Evolutionary conservation across 441 rosid genomes (phyloP).

Genomic region (Jatropha multifida): DNA sequence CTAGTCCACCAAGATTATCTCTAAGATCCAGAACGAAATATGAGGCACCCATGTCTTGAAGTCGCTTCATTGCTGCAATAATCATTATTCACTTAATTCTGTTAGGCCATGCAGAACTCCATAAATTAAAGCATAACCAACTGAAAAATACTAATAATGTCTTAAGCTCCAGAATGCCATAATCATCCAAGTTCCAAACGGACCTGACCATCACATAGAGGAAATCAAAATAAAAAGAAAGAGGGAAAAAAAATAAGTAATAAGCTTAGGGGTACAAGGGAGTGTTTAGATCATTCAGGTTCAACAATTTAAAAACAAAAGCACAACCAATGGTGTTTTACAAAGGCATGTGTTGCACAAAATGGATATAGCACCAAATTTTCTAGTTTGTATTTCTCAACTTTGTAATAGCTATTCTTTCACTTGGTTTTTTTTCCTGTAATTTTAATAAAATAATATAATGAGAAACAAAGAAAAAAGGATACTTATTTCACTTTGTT

Average conservation of each 20-base stretch:
- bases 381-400: background rate
- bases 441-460: background rate
- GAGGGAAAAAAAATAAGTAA: background rate
- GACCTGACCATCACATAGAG: background rate
- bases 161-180: constrained; percentile 6
- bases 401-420: background rate
- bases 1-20: constrained; percentile 97
- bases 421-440: background rate
- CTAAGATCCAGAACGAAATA: constrained; percentile 88
- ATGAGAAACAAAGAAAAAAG: background rate
- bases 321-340: background rate
- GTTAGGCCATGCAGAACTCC: constrained; percentile 8
- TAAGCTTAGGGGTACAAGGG: background rate
- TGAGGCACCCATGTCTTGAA: constrained; percentile 83
- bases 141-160: background rate
- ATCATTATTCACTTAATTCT: constrained; percentile 4
- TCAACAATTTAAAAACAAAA: background rate
- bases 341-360: background rate
- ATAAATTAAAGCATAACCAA: background rate
- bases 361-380: background rate
- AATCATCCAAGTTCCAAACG: background rate
- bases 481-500: background rate
- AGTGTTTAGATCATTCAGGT: background rate
- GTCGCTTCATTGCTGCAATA: constrained; percentile 80
- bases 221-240: background rate